phyloP scores from a whole-genome alignment of 768 basidiomycete species.

The Boletus coccyginus region DNA sequence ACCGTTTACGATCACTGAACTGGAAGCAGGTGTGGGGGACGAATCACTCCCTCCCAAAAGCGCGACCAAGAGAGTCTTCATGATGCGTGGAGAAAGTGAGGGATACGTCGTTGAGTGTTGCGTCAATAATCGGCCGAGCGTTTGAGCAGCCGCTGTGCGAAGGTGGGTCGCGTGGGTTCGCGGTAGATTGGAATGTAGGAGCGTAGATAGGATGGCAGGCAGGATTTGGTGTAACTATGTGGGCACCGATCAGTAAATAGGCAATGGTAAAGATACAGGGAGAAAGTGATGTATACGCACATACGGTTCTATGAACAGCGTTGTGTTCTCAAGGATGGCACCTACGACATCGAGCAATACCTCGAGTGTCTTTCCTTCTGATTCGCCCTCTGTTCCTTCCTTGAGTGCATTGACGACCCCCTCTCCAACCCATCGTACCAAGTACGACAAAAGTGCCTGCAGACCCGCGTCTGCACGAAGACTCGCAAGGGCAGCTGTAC shows the following conservation, averaged over 20 bases:
- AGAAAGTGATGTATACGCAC: slow-evolving; percentile 47
- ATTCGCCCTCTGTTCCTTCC: slow-evolving; percentile 50
- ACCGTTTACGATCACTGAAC: slow-evolving; percentile 20
- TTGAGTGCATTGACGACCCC: slow-evolving; percentile 67
- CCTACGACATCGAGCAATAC: slow-evolving; percentile 82
- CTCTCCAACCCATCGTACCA: slow-evolving; percentile 94
- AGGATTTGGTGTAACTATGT: slow-evolving; percentile 90
- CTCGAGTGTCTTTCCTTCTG: slow-evolving; percentile 70
- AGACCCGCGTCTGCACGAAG: slow-evolving; percentile 87
- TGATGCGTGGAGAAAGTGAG: slow-evolving; percentile 81
- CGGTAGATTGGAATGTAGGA: slow-evolving; percentile 85
- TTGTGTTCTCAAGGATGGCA: slow-evolving; percentile 81
- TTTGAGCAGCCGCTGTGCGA: slow-evolving; percentile 79
- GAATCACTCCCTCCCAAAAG: slow-evolving; percentile 47
- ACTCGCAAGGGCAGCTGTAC: slow-evolving; percentile 87
- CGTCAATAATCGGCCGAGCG: slow-evolving; percentile 75
- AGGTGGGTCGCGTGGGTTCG: slow-evolving; percentile 64
- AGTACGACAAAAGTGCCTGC: slow-evolving; percentile 87
- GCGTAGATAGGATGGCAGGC: slow-evolving; percentile 86
- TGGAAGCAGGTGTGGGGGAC: slow-evolving; percentile 3
- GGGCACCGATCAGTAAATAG: not conserved
- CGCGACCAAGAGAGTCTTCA: slow-evolving; percentile 90
- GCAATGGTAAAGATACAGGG: not conserved
- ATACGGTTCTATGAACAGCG: slow-evolving; percentile 94
- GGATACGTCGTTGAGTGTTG: slow-evolving; percentile 89